phyloP scores from a whole-genome alignment of 306 rosid species.

The Cicer chorassanicum region DNA sequence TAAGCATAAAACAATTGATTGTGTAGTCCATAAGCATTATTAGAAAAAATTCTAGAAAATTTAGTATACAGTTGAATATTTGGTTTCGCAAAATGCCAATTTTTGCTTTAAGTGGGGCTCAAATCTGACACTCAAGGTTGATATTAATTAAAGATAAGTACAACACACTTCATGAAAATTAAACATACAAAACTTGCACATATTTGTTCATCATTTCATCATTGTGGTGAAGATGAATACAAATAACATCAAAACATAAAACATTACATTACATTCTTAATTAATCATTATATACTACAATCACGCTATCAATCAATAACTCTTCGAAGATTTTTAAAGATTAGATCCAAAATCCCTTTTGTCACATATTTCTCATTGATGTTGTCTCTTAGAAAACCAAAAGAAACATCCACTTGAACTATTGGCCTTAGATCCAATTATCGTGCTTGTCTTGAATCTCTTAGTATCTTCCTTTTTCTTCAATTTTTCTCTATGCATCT shows the following conservation, averaged over 20 bases:
- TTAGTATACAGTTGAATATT: too few species aligned
- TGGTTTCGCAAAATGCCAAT: too few species aligned
- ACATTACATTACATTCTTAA: background rate
- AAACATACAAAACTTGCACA: too few species aligned
- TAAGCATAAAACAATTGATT: too few species aligned
- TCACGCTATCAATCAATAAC: background rate
- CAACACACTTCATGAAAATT: too few species aligned
- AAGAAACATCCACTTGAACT: constrained; percentile 41
- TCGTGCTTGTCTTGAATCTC: background rate
- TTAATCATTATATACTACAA: background rate
- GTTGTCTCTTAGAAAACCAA: constrained; percentile 33
- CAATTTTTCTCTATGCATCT: constrained; percentile 37
- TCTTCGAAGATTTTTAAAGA: background rate
- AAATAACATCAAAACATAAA: constrained; percentile 9
- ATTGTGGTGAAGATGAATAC: background rate
- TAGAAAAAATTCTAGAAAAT: too few species aligned
- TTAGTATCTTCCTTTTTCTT: constrained; percentile 32
- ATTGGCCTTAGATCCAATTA: background rate
- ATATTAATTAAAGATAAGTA: too few species aligned
- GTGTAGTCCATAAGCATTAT: too few species aligned
- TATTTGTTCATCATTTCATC: background rate
- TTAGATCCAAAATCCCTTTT: background rate
- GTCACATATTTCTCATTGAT: background rate
- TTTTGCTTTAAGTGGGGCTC: too few species aligned
- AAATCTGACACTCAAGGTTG: too few species aligned